Evolutionary conservation across 306 rosid genomes (phyloP).

Genomic region (Trifolium pratense): DNA sequence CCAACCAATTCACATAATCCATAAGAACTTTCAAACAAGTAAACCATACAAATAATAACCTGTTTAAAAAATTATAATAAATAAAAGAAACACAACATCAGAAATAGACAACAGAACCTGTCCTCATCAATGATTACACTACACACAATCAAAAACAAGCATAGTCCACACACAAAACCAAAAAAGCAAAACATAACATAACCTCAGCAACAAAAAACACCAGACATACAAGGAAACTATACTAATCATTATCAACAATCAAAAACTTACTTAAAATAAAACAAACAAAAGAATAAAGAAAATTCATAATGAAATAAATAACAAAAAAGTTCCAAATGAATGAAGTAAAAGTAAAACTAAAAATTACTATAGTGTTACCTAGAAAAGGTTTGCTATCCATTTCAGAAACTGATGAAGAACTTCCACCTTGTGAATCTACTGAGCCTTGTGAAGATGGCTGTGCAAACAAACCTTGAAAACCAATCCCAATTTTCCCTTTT

Average conservation of each 20-base stretch:
- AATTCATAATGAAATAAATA: background rate
- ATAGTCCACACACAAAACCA: slow-evolving; percentile 15
- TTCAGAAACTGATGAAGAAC: slow-evolving; percentile 85
- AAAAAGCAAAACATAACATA: slow-evolving; percentile 20
- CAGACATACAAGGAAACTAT: slow-evolving; percentile 26
- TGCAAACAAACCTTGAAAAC: slow-evolving; percentile 50
- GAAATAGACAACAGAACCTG: slow-evolving; percentile 33
- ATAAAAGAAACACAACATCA: slow-evolving; percentile 10
- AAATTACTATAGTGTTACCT: slow-evolving; percentile 51
- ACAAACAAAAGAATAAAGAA: background rate
- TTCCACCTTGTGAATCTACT: slow-evolving; percentile 76
- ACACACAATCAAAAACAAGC: slow-evolving; percentile 36
- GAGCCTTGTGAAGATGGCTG: slow-evolving; percentile 75
- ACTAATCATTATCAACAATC: background rate
- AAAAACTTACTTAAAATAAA: background rate
- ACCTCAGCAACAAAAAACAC: background rate
- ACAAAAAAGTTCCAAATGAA: background rate
- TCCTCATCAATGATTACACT: slow-evolving; percentile 29
- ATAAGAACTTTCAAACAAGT: slow-evolving; percentile 29
- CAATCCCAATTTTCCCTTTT: slow-evolving; percentile 50
- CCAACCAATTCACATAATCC: slow-evolving; percentile 43
- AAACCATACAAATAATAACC: slow-evolving; percentile 6
- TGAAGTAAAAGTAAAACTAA: background rate
- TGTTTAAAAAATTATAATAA: background rate
- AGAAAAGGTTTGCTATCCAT: slow-evolving; percentile 71